A percentile compares a stretch with the other conserved stretches of the same genome.
Conservation (phyloP, 306 rosid genomes). For the Castanea crenata region DNA sequence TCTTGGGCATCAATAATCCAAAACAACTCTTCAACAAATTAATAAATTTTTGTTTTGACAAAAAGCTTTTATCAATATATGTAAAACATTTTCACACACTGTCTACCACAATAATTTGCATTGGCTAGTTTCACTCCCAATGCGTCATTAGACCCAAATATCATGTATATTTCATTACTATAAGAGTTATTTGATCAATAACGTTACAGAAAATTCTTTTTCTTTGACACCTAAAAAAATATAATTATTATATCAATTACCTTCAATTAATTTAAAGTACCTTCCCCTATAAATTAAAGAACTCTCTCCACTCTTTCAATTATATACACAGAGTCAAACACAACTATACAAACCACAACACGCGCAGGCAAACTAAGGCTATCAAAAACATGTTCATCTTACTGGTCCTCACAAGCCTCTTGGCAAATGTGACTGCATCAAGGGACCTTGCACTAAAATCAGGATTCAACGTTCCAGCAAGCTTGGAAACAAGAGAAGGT, state of each 20-base stretch:
- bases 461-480: not conserved
- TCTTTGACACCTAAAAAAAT: no score
- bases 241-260: no score
- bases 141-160: not conserved
- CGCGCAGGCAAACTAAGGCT: conserved; percentile 11
- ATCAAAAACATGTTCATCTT: not conserved
- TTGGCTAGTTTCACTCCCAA: not conserved
- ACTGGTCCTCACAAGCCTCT: conserved; percentile 2
- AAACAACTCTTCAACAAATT: no score
- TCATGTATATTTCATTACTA: not conserved
- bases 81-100: no score
- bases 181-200: not conserved
- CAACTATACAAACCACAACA: no score
- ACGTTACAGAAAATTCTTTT: no score
- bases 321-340: not conserved
- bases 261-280: no score
- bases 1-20: no score
- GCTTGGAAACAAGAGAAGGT: not conserved
- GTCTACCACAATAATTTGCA: not conserved
- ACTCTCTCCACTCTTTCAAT: not conserved
- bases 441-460: conserved; percentile 13
- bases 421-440: not conserved
- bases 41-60: no score
- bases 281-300: not conserved
- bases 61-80: no score